Percentiles rank a stretch among this genome's conserved stretches.
Evolutionary conservation across 164 flowering plant genomes (phyloP).

Genomic region (Vitis amurensis): DNA sequence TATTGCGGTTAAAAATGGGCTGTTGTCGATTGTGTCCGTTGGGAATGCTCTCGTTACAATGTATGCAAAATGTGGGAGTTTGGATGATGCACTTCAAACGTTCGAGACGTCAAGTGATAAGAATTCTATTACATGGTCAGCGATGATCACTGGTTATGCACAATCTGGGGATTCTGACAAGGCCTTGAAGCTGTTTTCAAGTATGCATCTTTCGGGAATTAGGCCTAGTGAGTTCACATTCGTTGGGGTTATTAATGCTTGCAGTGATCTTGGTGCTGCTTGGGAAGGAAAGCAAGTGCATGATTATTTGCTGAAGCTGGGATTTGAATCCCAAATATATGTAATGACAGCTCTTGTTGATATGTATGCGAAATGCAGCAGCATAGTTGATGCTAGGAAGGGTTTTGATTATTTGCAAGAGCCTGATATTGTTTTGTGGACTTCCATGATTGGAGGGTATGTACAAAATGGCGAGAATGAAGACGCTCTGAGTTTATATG

Average conservation of each 20-base stretch:
- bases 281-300: constrained; percentile 68
- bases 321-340: constrained; percentile 60
- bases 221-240: constrained; percentile 77
- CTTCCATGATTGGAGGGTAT: constrained; percentile 82
- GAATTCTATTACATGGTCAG: constrained; percentile 88
- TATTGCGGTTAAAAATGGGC: constrained; percentile 49
- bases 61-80: constrained; percentile 66
- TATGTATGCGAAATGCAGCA: constrained; percentile 86
- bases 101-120: constrained; percentile 50
- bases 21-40: constrained; percentile 46
- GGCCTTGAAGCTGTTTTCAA: constrained; percentile 59
- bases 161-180: constrained; percentile 57
- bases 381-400: constrained; percentile 55
- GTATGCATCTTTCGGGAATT: constrained; percentile 58
- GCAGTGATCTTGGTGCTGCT: constrained; percentile 52
- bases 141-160: constrained; percentile 81
- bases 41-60: constrained; percentile 68
- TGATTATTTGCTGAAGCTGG: constrained; percentile 57
- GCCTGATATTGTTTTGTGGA: constrained; percentile 80
- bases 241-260: constrained; percentile 85
- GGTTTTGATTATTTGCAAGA: constrained; percentile 65
- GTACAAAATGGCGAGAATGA: constrained; percentile 85
- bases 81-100: constrained; percentile 44
- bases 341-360: constrained; percentile 70
- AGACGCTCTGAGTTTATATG: constrained; percentile 57